phyloP scores from a whole-genome alignment of 306 rosid species.

The Hippophae tibetana region DNA sequence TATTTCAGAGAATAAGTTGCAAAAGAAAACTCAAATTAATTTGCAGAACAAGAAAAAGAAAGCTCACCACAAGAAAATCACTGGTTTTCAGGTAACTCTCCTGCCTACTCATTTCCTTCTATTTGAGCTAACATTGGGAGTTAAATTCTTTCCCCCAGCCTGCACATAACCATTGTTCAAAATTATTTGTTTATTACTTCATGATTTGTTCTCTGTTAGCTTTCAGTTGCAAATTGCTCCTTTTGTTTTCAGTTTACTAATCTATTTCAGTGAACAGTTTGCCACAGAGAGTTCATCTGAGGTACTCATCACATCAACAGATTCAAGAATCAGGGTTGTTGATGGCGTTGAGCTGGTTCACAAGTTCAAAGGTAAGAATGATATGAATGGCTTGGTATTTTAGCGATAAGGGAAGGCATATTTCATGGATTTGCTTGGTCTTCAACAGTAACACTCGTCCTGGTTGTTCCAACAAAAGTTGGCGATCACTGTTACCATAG shows the following conservation, averaged over 20 bases:
- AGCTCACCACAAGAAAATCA: slow-evolving; percentile 83
- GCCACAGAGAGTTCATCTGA: slow-evolving; percentile 93
- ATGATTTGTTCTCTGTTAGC: slow-evolving; percentile 12
- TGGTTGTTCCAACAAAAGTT: no score
- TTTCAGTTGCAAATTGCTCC: slow-evolving; percentile 9
- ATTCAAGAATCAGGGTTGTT: slow-evolving; percentile 88
- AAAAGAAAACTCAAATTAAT: slow-evolving; percentile 66
- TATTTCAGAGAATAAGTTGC: slow-evolving; percentile 73
- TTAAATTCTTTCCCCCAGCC: no score
- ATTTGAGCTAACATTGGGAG: no score
- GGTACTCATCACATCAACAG: slow-evolving; percentile 85
- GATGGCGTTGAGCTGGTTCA: slow-evolving; percentile 77
- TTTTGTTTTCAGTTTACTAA: slow-evolving; percentile 23
- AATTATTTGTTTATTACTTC: no score
- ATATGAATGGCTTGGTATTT: slow-evolving; percentile 4
- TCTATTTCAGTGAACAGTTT: slow-evolving; percentile 57
- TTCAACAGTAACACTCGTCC: no score
- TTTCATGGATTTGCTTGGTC: no score
- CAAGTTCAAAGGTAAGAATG: slow-evolving; percentile 76
- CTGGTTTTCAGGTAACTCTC: slow-evolving; percentile 90
- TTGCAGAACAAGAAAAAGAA: slow-evolving; percentile 96
- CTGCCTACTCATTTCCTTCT: slow-evolving; percentile 6
- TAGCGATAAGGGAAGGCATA: neutral
- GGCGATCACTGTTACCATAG: no score
- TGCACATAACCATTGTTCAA: no score